Base-by-base conservation (phyloP, 169 alveolate species). In the Plasmodium yoelii region DNA sequence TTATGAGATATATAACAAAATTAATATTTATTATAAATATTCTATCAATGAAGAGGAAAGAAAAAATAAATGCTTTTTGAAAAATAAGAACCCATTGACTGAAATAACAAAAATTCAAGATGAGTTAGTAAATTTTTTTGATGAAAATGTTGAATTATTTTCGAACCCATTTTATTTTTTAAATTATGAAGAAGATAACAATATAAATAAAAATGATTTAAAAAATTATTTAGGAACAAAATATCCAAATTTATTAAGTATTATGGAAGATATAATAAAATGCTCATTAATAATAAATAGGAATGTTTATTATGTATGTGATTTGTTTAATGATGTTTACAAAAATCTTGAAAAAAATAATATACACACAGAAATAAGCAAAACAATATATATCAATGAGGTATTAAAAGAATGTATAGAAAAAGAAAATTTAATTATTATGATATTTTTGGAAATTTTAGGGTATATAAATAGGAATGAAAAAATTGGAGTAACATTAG, bases 41-140 rank as follows among this genome's bases (percentile, higher is more conserved):
- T 86, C 91, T 19, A 44, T 86, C n/a, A 86, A 86, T 51, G 87
- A 86, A 47, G 65, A 86, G 10, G 91, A 86, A 22, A 86, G 91
- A 53, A 86, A 86, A 28, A 86, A 86, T 34, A 86, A 19, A 59
- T 69, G 53, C n/a, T 57, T 86, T 44, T 60, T 86, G 9, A 69
- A 57, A 51, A 68, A 59, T 12, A 56, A 55, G 13, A 56, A 70
- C 9, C 57, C 70, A 5, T 44, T 86, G 1, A 22, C 19, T 0
- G 75, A 59, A 47, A 47, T 86, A 39, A 57, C 44, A 19, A 61
- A 86, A 28, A 13, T 86, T 57, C 87, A 86, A 53, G 64, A 46
- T 59, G 91, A 86, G 10, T 49, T 86, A 26, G 47, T 86, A 18
- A 39, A 28, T 7, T 46, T 46, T 60, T 68, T 86, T 59, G 91